Percentiles rank a stretch among this genome's conserved stretches.
Conservation (phyloP, 2,329 filamentous ascomycete genomes). For the Paraconiothyrium sp. region DNA sequence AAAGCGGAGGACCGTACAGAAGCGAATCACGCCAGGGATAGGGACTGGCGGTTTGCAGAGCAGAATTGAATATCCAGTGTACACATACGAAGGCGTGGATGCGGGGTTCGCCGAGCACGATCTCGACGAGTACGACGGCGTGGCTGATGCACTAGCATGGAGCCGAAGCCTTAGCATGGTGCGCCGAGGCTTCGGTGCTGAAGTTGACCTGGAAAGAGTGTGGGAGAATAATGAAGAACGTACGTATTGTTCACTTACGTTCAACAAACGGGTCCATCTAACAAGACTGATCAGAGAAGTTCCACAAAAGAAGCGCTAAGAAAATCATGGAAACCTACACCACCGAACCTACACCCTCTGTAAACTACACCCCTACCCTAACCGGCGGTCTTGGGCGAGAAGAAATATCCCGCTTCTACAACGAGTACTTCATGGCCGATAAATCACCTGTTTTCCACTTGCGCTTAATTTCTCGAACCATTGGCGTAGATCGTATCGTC, state of each 20-base stretch:
- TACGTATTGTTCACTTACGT: constrained; percentile 21
- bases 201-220: constrained; percentile 56
- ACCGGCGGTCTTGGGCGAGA: constrained; percentile 55
- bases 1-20: constrained; percentile 59
- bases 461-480: constrained; percentile 66
- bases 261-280: neutral
- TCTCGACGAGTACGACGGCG: constrained; percentile 71
- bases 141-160: constrained; percentile 74
- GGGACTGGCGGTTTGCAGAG: constrained; percentile 58
- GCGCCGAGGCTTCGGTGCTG: constrained; percentile 66
- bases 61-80: constrained; percentile 58
- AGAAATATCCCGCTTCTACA: constrained; percentile 63
- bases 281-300: constrained; percentile 41
- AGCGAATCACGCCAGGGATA: constrained; percentile 60
- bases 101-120: constrained; percentile 77
- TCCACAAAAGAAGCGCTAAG: constrained; percentile 45
- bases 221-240: constrained; percentile 55
- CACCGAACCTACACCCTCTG: constrained; percentile 46
- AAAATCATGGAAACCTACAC: constrained; percentile 53
- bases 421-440: constrained; percentile 62
- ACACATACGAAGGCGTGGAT: constrained; percentile 64
- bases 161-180: constrained; percentile 69
- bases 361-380: constrained; percentile 57
- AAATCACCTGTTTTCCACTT: constrained; percentile 60
- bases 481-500: constrained; percentile 67